Base-by-base conservation (phyloP, 1,284 basidiomycete genomes). In the Erythrobasidium hasegawianum region DNA sequence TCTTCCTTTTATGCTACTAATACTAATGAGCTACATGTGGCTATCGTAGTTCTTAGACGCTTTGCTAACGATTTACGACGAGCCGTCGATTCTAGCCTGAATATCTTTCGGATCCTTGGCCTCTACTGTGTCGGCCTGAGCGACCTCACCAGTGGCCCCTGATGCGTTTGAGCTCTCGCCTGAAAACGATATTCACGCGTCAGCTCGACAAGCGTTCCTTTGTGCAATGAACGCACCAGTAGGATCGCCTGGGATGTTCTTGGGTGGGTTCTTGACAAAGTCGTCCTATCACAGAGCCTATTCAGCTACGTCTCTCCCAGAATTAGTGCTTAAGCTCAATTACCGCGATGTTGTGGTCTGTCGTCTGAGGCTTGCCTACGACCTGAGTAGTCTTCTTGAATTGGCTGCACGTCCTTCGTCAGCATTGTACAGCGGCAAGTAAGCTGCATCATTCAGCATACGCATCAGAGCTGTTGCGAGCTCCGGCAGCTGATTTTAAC, bases 311-410 rank as follows among this genome's bases (percentile, higher is more conserved):
- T 13, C 10, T 16, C 27, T 38, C 11, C 10, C 1, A 49, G 13
- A n/a, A 1, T 27, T 18, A 14, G 40, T 29, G 38, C 1, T 11
- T 2, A 18, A 20, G 22, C 13, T 20, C 20, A 8, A 20, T 20
- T 20, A 56, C 61, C 61, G 56, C 57, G 20, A 59, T 38, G 27
- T 67, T 67, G 41, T 53, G 64, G 29, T 67, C 64, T 11, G 49
- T 27, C 22, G 50, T 45, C 64, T 41, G 26, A 39, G 64, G 64
- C 49, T 59, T 59, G 14, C 64, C 64, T 20, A 67, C 64, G 8
- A 59, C 57, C 33, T 59, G 57, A 47, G 52, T 55, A 27, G 64
- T 50, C 64, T 67, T 67, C 64, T 67, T 67, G 64, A 67, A 67
- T 26, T 65, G 20, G 47, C 62, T 65, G 53, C 5, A 7, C 4